These are phyloP conservation scores for Penicillium nucicola DNA, from an alignment of 495 filamentous ascomycete species.

Conservation along the genomic window DNA sequence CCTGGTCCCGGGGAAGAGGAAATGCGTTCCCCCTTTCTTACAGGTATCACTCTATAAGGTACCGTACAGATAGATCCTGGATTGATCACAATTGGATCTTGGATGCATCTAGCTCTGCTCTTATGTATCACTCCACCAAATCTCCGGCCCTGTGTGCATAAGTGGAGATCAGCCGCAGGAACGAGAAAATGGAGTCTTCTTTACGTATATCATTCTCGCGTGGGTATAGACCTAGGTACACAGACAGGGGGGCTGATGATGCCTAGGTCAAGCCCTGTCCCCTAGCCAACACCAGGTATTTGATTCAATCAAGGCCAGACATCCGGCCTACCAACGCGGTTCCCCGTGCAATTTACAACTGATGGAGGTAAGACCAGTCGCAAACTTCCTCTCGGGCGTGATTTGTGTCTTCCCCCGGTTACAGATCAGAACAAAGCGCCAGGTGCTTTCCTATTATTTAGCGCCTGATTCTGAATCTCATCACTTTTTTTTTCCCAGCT, in stretches of 20 bases:
- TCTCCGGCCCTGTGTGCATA: conserved; percentile 20
- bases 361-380: conserved; percentile 4
- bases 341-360: conserved; percentile 10
- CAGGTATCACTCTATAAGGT: conserved; percentile 15
- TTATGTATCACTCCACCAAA: conserved; percentile 22
- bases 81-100: conserved; percentile 18
- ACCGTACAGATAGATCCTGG: not conserved
- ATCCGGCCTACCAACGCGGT: conserved; percentile 12
- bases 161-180: conserved; percentile 31
- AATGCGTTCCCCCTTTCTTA: conserved; percentile 26
- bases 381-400: conserved; percentile 13
- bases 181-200: conserved; percentile 28
- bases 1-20: conserved; percentile 31
- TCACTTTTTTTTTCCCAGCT: conserved; percentile 2
- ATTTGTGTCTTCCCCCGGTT: conserved; percentile 2
- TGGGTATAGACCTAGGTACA: conserved; percentile 18
- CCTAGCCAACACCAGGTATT: conserved; percentile 11
- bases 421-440: conserved; percentile 16
- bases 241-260: conserved; percentile 21
- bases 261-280: conserved; percentile 17
- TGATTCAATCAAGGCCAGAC: conserved; percentile 18
- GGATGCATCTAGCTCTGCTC: conserved; percentile 11
- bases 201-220: conserved; percentile 15
- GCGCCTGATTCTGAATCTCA: not conserved
- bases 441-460: not conserved